A percentile compares a stretch with the other conserved stretches of the same genome.
Evolutionary conservation across 2,329 filamentous ascomycete genomes (phyloP).

Genomic region (Aspergillus nomiae): DNA sequence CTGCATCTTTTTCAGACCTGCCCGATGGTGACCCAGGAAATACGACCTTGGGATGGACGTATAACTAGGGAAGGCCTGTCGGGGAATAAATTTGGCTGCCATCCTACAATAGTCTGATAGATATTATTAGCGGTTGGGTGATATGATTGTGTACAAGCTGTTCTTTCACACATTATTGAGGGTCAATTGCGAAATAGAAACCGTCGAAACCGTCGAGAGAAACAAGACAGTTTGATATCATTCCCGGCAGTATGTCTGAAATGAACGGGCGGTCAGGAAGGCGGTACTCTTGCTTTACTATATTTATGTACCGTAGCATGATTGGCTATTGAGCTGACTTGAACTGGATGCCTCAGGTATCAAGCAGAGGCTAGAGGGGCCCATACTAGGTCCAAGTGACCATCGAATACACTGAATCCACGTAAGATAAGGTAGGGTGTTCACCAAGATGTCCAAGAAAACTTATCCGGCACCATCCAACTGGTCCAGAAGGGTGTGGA

Average conservation of each 20-base stretch:
- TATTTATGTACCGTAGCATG: background rate
- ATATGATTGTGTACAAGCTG: conserved; percentile 2
- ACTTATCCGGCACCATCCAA: background rate
- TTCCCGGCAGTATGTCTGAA: background rate
- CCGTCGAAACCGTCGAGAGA: background rate
- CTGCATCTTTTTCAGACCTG: conserved; percentile 81
- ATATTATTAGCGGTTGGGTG: background rate
- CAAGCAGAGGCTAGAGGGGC: background rate
- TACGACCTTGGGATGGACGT: conserved; percentile 82
- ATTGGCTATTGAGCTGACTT: background rate
- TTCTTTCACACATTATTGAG: conserved; percentile 3
- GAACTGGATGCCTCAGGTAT: background rate
- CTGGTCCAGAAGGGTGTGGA: no score
- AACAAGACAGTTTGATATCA: conserved; percentile 1
- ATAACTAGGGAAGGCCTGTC: conserved; percentile 71
- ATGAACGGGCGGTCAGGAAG: conserved; percentile 11
- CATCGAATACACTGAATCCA: background rate
- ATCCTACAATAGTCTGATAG: conserved; percentile 16
- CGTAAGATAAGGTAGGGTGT: background rate
- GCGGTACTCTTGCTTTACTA: conserved; percentile 1
- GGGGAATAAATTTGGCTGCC: conserved; percentile 66
- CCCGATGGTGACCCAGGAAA: conserved; percentile 88
- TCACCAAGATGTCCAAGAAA: background rate
- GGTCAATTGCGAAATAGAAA: background rate
- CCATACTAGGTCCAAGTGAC: no score